These are phyloP conservation scores for Talaromyces amestolkiae DNA, from an alignment of 2,329 filamentous ascomycete genomes.

Conservation along the genomic window DNA sequence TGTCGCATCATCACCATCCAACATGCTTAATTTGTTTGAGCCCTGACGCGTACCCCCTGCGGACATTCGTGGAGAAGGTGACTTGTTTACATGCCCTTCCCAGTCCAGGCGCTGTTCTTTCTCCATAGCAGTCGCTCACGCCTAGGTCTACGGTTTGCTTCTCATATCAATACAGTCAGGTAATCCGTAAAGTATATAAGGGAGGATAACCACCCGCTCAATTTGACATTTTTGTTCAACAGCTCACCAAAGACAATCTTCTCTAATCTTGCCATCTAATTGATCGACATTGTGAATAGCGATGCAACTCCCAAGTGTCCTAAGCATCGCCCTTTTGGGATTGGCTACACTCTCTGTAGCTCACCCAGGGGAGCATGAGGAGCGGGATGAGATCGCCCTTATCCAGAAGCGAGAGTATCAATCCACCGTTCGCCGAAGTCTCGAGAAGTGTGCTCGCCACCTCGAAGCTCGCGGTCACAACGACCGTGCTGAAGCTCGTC, in stretches of 20 bases:
- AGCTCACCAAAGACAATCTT: neutral
- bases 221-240: neutral
- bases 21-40: neutral
- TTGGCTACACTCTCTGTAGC: neutral
- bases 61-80: neutral
- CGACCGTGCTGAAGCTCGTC: slow-evolving; percentile 26
- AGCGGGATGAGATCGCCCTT: neutral
- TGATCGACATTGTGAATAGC: neutral
- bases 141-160: neutral
- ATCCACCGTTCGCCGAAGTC: slow-evolving; percentile 22
- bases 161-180: neutral
- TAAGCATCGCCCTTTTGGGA: neutral
- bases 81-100: neutral
- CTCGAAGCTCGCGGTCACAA: slow-evolving; percentile 26
- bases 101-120: neutral
- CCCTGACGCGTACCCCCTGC: neutral
- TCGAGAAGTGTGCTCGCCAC: slow-evolving; percentile 24
- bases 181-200: neutral
- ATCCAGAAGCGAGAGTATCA: slow-evolving; percentile 23
- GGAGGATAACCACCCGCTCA: neutral
- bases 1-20: neutral
- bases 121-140: neutral
- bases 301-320: neutral
- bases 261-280: neutral
- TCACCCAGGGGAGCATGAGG: neutral